Evolutionary conservation across 139 green algal species (phyloP), one percentile per base, ranked within the genome.

Genomic region (Prasinococcaceae sp.): DNA sequence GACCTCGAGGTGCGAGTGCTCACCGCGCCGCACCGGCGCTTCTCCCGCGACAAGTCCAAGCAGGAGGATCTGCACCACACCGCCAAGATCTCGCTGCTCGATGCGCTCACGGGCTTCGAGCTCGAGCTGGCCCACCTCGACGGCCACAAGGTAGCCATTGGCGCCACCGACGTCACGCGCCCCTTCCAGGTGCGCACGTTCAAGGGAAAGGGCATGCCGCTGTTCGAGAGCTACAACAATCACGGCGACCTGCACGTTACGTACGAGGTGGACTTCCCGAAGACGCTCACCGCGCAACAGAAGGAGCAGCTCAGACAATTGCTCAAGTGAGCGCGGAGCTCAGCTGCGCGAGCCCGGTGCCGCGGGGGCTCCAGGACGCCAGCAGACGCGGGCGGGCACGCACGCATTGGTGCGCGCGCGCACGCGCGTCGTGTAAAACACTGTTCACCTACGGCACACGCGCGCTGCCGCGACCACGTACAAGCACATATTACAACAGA

Each of bases 61-160:
- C 6, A 55, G 14, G 14, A 19, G 35, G 12, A 41, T 14, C 14
- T n/a, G n/a, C n/a, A n/a, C n/a, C n/a, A n/a, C n/a, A n/a, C n/a
- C n/a, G n/a, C n/a, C 2, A 84, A 70, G 25, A 92, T 96, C 51
- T 73, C 68, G 6, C 70, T 97, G 19, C 60, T 86, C 23, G 83
- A 96, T 48, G 84, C 85, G n/a, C 65, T 94, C 3, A 59, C 78
- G 12, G 87, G 87, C 19, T 96, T 96, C 60, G 56, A 46, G 12
- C 50, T 66, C 2, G 61, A 81, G 50, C 63, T 99, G 16, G 63
- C 76, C 54, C 92, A 99, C 58, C 55, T 98, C 20, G 92, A 99
- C 40, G 92, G 89, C 2, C 84, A 92, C 55, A 76, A 77, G 30
- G 74, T 93, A 12, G 30, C 36, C 40, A 35, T 79, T 29, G 53